phyloP scores from a whole-genome alignment of 768 basidiomycete genomes.

The Macrolepiota dolichaula region DNA sequence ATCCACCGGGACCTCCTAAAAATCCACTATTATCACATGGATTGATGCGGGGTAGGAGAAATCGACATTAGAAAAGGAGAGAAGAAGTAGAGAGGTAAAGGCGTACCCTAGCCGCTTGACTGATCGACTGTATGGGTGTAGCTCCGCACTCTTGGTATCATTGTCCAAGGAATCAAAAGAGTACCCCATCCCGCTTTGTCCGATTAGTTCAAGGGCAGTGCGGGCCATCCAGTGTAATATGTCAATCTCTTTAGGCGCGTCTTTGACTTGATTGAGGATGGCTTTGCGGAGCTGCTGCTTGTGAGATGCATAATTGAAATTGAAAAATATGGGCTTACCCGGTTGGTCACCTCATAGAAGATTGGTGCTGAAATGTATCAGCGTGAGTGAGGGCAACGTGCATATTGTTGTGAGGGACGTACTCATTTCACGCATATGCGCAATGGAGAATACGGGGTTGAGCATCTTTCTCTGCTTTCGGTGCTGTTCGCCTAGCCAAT shows the following conservation, averaged over 20 bases:
- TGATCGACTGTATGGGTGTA: conserved; percentile 22
- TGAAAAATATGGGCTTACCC: conserved; percentile 13
- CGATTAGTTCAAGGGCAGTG: conserved; percentile 49
- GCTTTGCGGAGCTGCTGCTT: conserved; percentile 23
- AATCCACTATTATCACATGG: neutral
- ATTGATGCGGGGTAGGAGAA: neutral
- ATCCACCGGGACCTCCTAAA: neutral
- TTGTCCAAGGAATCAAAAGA: conserved; percentile 37
- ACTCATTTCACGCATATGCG: conserved; percentile 36
- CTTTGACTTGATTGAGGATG: conserved; percentile 19
- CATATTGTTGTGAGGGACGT: neutral
- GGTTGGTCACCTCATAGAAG: conserved; percentile 28
- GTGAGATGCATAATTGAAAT: neutral
- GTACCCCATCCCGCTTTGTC: conserved; percentile 43
- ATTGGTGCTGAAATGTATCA: conserved; percentile 24
- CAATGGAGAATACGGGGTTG: conserved; percentile 40
- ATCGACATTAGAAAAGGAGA: neutral
- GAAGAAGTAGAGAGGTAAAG: neutral
- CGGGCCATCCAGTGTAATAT: conserved; percentile 35
- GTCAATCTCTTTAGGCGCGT: conserved; percentile 31
- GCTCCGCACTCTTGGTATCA: conserved; percentile 13
- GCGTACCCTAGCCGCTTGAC: conserved; percentile 29
- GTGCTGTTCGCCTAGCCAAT: conserved; percentile 34
- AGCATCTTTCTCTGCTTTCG: conserved; percentile 40
- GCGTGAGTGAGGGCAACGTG: neutral